Evolutionary conservation across 345 rosid species (phyloP).

Genomic region (Syzygium oleosum): DNA sequence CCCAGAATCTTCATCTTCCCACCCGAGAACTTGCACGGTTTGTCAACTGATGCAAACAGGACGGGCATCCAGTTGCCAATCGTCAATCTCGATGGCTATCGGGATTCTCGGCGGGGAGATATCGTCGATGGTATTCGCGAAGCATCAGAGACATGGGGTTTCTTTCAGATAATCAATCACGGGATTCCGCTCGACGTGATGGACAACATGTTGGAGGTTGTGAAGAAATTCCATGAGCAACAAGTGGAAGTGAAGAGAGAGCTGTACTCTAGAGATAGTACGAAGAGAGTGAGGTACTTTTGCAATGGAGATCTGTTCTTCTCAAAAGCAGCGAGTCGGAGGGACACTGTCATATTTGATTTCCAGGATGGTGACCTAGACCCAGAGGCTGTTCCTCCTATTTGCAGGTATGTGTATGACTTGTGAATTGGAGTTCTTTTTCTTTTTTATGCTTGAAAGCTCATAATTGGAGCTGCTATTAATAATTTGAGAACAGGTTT

Average conservation of each 20-base stretch:
- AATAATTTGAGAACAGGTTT: neutral
- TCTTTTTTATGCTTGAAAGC: neutral
- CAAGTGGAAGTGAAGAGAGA: constrained; percentile 27
- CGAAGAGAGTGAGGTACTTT: constrained; percentile 16
- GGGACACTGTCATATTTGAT: neutral
- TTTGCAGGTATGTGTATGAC: neutral
- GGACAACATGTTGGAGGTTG: constrained; percentile 26
- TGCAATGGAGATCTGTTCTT: neutral
- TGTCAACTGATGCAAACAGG: neutral
- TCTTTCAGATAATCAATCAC: constrained; percentile 1
- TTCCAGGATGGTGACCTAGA: neutral
- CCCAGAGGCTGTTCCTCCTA: neutral
- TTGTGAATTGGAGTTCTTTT: neutral
- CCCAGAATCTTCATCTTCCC: neutral
- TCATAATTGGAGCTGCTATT: neutral
- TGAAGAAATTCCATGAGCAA: constrained; percentile 35
- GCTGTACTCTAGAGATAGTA: constrained; percentile 25
- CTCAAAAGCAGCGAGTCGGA: neutral
- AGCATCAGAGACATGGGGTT: neutral
- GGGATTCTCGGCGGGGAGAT: no score
- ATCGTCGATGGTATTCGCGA: neutral
- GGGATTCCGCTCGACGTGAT: constrained; percentile 25
- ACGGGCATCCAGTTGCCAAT: no score
- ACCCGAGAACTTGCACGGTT: neutral
- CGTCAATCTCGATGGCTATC: no score